Percentiles rank a stretch among this genome's conserved stretches.
Evolutionary conservation across 2,329 filamentous ascomycete genomes (phyloP).

Genomic region (Cladobotryum mycophilum): DNA sequence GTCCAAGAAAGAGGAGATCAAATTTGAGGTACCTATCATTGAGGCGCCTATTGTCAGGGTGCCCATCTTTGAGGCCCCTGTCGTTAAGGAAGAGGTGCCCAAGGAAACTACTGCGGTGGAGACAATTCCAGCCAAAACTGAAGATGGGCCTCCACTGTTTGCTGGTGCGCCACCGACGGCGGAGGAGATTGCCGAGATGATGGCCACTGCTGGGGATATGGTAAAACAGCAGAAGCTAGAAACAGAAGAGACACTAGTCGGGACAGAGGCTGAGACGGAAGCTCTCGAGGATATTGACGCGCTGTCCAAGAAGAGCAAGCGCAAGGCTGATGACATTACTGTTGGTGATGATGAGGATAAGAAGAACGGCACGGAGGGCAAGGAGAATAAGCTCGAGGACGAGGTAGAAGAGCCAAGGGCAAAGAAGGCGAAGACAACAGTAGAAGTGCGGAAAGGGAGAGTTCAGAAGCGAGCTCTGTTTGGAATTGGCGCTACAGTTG

Average conservation of each 20-base stretch:
- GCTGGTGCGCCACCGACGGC: conserved; percentile 64
- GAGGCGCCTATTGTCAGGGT: conserved; percentile 48
- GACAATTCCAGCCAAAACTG: conserved; percentile 65
- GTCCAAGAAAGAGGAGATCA: conserved; percentile 49
- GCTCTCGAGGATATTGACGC: conserved; percentile 29
- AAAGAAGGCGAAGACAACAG: conserved; percentile 78
- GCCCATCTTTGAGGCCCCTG: conserved; percentile 60
- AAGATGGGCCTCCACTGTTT: conserved; percentile 63
- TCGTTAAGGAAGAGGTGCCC: conserved; percentile 59
- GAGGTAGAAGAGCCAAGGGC: conserved; percentile 41
- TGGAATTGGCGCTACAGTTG: conserved; percentile 79
- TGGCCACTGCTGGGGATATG: conserved; percentile 82
- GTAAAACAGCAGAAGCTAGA: conserved; percentile 59
- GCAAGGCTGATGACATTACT: conserved; percentile 67
- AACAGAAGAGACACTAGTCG: conserved; percentile 22
- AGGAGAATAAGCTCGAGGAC: conserved; percentile 21
- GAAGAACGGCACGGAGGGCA: conserved; percentile 28
- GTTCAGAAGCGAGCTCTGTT: conserved; percentile 81
- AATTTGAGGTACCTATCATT: conserved; percentile 65
- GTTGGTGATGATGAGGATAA: conserved; percentile 52
- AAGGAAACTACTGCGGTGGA: conserved; percentile 52
- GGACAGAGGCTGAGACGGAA: conserved; percentile 35
- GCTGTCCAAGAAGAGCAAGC: conserved; percentile 53
- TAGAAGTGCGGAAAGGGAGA: conserved; percentile 76
- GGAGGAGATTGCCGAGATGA: conserved; percentile 75